Evolutionary conservation across 148 eudicot genomes (phyloP).

Genomic region (Polygonum aviculare): DNA sequence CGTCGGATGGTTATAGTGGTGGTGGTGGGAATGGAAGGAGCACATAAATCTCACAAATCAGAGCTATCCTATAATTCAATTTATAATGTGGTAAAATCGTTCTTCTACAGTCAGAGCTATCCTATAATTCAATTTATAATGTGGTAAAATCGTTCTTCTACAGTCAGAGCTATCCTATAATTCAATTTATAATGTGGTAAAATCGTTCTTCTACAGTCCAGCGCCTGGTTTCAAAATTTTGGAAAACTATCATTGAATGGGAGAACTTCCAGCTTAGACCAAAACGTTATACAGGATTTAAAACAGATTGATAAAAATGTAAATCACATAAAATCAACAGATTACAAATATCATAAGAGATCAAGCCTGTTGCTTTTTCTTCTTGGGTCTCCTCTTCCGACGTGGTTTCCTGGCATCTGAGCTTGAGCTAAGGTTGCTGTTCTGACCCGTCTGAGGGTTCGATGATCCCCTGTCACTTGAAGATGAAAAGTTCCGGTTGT

Average conservation of each 20-base stretch:
- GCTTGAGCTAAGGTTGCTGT: conserved; percentile 47
- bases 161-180: too few species aligned
- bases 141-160: too few species aligned
- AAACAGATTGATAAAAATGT: not conserved
- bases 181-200: too few species aligned
- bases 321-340: not conserved
- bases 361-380: conserved; percentile 54
- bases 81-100: too few species aligned
- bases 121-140: too few species aligned
- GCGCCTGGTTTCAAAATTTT: too few species aligned
- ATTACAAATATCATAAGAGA: not conserved
- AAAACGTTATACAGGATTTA: not conserved
- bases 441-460: not conserved
- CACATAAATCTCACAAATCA: too few species aligned
- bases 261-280: not conserved
- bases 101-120: too few species aligned
- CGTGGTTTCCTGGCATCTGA: conserved; percentile 79
- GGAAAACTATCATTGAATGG: not conserved
- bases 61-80: too few species aligned
- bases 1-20: too few species aligned
- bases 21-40: too few species aligned
- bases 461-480: conserved; percentile 28
- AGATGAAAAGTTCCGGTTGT: conserved; percentile 26
- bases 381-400: conserved; percentile 94
- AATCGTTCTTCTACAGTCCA: too few species aligned